Evolutionary conservation across 202 grass and related monocot species (phyloP).

Genomic region (Panicum virgatum): DNA sequence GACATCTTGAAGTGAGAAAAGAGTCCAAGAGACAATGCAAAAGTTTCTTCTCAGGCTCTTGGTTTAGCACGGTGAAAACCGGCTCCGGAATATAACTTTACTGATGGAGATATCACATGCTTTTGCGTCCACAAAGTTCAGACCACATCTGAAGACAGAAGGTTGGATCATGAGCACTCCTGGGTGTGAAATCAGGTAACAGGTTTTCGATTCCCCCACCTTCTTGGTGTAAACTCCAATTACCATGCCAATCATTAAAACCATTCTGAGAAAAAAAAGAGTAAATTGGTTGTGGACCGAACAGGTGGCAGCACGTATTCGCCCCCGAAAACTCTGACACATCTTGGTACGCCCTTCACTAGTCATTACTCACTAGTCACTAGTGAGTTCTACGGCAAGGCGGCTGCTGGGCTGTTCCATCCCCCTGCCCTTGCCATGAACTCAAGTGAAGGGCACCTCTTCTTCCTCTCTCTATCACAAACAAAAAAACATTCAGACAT

Average conservation of each 20-base stretch:
- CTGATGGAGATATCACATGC: background rate
- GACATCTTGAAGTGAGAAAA: background rate
- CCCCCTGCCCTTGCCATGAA: constrained; percentile 34
- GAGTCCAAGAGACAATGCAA: background rate
- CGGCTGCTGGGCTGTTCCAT: constrained; percentile 27
- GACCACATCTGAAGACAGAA: background rate
- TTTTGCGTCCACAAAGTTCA: constrained; percentile 4
- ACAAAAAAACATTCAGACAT: background rate
- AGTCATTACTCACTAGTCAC: too few species aligned
- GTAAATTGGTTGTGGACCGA: background rate
- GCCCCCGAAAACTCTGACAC: background rate
- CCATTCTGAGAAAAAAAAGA: too few species aligned
- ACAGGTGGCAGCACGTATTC: background rate
- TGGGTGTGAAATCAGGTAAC: constrained; percentile 35
- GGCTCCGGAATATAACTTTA: background rate
- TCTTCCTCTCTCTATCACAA: too few species aligned
- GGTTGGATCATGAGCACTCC: background rate
- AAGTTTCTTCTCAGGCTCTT: background rate
- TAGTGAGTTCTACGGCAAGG: constrained; percentile 50
- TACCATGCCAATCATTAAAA: background rate
- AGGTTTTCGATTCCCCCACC: too few species aligned
- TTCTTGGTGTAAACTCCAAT: background rate
- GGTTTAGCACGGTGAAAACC: background rate
- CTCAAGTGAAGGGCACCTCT: constrained; percentile 35
- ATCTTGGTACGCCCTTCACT: background rate